Conservation (phyloP, 2,329 filamentous ascomycete species). For the Thyridium curvatum region DNA sequence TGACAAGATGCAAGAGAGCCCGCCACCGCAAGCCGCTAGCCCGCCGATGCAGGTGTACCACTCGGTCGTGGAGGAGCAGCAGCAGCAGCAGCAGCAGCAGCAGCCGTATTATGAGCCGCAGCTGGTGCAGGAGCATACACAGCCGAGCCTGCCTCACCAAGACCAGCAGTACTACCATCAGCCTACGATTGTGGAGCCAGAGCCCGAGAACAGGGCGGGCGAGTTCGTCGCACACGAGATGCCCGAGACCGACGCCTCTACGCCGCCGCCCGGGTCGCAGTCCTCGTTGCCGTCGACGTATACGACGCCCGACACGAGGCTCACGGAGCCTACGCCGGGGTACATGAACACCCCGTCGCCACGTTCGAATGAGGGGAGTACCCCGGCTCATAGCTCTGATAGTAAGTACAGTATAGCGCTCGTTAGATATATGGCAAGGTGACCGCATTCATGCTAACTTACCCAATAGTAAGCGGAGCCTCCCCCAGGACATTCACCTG, state of each 20-base stretch:
- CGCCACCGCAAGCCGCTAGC: conserved; percentile 11
- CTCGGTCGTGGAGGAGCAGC: background rate
- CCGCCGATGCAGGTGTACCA: conserved; percentile 1
- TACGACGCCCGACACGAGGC: conserved; percentile 38
- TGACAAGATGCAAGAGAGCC: conserved; percentile 22
- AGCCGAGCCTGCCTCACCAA: too few relatives aligned
- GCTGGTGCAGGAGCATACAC: too few relatives aligned
- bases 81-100: background rate
- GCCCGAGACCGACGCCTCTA: background rate
- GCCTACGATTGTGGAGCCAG: conserved; percentile 5
- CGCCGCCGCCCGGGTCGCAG: background rate
- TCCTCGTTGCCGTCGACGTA: background rate
- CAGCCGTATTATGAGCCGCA: too few relatives aligned
- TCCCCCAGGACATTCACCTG: conserved; percentile 26
- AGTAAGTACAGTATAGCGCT: too few relatives aligned
- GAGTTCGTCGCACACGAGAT: background rate
- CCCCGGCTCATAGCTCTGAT: background rate
- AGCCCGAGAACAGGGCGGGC: background rate
- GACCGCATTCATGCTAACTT: conserved; percentile 3
- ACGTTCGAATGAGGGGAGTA: conserved; percentile 19
- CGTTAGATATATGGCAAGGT: too few relatives aligned
- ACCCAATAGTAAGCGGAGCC: conserved; percentile 7
- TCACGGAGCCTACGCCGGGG: conserved; percentile 21
- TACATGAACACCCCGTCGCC: conserved; percentile 30
- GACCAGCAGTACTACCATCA: conserved; percentile 1